Conservation (phyloP, 768 basidiomycete genomes). For the Rhodotorula toruloides region DNA sequence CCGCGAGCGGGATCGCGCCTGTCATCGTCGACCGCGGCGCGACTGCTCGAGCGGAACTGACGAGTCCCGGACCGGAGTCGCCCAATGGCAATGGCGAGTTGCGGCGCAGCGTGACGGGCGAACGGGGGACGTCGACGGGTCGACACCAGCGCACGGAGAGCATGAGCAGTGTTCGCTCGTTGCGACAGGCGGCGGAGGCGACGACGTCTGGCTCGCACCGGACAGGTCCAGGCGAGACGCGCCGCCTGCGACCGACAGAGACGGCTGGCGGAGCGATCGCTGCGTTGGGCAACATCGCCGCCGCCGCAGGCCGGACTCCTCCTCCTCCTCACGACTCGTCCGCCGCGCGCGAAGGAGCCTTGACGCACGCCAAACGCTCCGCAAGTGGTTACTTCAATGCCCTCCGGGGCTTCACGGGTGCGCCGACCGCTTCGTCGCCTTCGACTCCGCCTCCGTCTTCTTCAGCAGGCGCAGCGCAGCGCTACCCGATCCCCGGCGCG, state of each 20-base stretch:
- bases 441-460: conserved; percentile 29
- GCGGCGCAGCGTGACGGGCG: not conserved
- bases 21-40: conserved; percentile 2
- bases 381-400: conserved; percentile 35
- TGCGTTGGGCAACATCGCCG: conserved; percentile 26
- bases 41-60: conserved; percentile 8
- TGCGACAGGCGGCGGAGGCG: conserved; percentile 8
- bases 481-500: not conserved
- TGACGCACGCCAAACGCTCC: conserved; percentile 27
- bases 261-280: conserved; percentile 24
- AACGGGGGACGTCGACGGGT: not conserved
- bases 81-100: not conserved
- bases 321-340: not conserved
- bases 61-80: conserved; percentile 5
- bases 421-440: conserved; percentile 3
- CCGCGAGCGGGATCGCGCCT: conserved; percentile 14
- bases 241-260: not conserved
- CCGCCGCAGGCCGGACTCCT: not conserved
- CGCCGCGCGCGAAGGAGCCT: conserved; percentile 6
- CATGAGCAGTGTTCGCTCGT: not conserved
- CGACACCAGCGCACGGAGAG: not conserved
- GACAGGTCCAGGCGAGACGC: not conserved
- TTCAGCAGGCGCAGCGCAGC: conserved; percentile 4
- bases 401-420: conserved; percentile 12
- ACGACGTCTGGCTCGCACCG: too few relatives aligned